These are phyloP conservation scores for Hanseniaspora occidentalis DNA, from an alignment of 805 yeast genomes.

Conservation along the genomic window DNA sequence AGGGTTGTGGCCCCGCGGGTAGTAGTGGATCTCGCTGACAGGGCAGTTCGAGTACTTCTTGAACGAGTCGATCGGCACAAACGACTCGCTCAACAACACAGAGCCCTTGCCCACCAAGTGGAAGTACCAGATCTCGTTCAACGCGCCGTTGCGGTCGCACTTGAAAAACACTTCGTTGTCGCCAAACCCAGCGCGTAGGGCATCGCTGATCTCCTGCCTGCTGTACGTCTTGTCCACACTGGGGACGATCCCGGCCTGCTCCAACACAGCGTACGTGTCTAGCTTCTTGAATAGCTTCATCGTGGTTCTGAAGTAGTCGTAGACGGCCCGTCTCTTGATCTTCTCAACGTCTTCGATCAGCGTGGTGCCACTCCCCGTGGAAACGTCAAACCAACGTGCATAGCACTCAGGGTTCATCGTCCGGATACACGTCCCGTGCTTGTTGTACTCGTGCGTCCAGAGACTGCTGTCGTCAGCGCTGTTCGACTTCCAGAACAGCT, in stretches of 20 bases:
- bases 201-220: conserved; percentile 39
- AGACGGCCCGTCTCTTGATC: conserved; percentile 31
- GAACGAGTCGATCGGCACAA: conserved; percentile 48
- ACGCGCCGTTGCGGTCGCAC: conserved; percentile 40
- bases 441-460: conserved; percentile 90
- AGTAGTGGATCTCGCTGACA: conserved; percentile 49
- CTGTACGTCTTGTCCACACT: conserved; percentile 43
- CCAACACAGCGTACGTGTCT: conserved; percentile 57
- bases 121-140: conserved; percentile 58
- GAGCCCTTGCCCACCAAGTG: conserved; percentile 59
- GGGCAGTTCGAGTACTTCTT: conserved; percentile 50
- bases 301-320: conserved; percentile 55
- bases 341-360: conserved; percentile 5
- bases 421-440: conserved; percentile 86
- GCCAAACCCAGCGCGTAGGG: conserved; percentile 34
- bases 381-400: conserved; percentile 20
- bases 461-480: conserved; percentile 54
- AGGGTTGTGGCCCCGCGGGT: conserved; percentile 47
- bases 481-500: conserved; percentile 57
- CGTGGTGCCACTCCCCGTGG: too few relatives aligned
- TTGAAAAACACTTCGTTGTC: conserved; percentile 48
- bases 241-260: conserved; percentile 63
- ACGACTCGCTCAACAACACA: conserved; percentile 44
- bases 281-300: conserved; percentile 43
- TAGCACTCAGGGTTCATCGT: conserved; percentile 71